Base-by-base conservation (phyloP, 2,329 filamentous ascomycete species). In the Ambrosiella xylebori region DNA sequence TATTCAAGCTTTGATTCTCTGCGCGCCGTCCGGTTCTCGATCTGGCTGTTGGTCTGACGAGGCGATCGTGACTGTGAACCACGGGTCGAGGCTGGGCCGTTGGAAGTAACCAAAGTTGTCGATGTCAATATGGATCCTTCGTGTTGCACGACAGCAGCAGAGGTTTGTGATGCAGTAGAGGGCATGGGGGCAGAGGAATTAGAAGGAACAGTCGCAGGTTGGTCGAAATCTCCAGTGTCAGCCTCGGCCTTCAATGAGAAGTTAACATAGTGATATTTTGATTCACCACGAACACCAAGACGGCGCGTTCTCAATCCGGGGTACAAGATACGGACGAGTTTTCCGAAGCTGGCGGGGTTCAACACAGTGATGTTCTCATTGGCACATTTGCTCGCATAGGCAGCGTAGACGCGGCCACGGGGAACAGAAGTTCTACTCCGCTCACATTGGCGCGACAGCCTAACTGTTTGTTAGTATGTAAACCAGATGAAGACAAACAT, bases 341-440 rank as follows among this genome's bases (percentile, higher is more conserved):
- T 98, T 59, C 93, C 93, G 70, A 98, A 98, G 36, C 91, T 97
- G 8, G 93, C 93, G 47, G 93, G 93, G 66, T 98, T 98, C 59
- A 98, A 73, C 8, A 95, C 90, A 0, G 93, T 94, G 44, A 97
- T 94, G 66, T 90, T 82, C 67, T 97, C 90, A 4, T 85, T 94
- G 49, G 88, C 90, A 70, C 93, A 98, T 62, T 88, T 82, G 35
- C 87, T 89, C 53, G 91, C 93, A 69, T 98, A 98, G 68, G 90
- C 90, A 61, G 90, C 88, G 69, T 97, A 98, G 1, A 98, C 93
- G 60, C 91, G 80, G 63, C 93, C 93, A 65, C 93, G 79, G 6
- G 93, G 89, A 0, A 97, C 91, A 5, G 93, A 96, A 0, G 84
- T 85, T 67, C 87, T 88, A 49, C 85, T 85, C 61, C 81, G 81